Evolutionary conservation across 83 land plant genomes (phyloP).

Genomic region (Thuja plicata): DNA sequence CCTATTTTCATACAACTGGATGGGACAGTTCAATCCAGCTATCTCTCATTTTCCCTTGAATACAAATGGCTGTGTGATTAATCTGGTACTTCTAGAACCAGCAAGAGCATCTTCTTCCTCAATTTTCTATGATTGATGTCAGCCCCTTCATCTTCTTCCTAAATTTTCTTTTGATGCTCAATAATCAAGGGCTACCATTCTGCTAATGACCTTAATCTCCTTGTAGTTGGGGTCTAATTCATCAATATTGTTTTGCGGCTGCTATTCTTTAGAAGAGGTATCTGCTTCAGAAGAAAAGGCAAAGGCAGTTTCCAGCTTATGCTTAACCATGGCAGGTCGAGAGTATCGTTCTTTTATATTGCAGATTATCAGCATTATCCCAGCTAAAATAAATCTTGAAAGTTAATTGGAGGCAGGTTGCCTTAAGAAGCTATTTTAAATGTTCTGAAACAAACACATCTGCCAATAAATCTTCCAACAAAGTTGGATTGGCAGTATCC

Average conservation of each 20-base stretch:
- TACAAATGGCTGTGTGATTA: slow-evolving; percentile 84
- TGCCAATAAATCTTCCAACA: too few species aligned
- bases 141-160: slow-evolving; percentile 88
- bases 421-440: too few species aligned
- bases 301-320: background rate
- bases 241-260: background rate
- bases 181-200: slow-evolving; percentile 20
- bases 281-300: background rate
- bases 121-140: slow-evolving; percentile 83
- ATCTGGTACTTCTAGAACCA: slow-evolving; percentile 75
- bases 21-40: too few species aligned
- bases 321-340: background rate
- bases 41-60: background rate
- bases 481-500: too few species aligned
- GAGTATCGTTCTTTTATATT: too few species aligned
- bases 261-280: background rate
- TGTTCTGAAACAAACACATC: too few species aligned
- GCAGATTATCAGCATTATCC: too few species aligned
- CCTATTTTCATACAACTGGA: too few species aligned
- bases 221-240: background rate
- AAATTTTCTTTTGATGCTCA: slow-evolving; percentile 54
- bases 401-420: too few species aligned
- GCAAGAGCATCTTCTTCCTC: slow-evolving; percentile 83
- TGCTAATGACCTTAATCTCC: background rate
- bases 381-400: too few species aligned